Evolutionary conservation across 768 basidiomycete genomes (phyloP), one percentile per base, ranked within the genome.

Genomic region (Tricholoma sp.): DNA sequence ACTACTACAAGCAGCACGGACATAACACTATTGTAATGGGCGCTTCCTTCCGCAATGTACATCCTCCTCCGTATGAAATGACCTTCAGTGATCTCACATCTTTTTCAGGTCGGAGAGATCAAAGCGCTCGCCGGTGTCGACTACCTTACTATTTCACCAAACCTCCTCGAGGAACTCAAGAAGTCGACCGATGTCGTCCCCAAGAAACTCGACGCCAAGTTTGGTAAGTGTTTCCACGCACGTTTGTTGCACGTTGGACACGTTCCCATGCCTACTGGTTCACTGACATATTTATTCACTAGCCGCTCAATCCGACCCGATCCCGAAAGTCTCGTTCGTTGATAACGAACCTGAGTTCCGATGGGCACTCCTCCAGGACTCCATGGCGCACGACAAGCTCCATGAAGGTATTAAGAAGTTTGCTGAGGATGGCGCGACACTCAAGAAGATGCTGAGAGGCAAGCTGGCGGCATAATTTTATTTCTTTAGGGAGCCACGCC

Each of bases 21-120:
- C 98, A 99, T 84, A 92, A 94, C 68, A 99, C 97, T 65, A 98
- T 99, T 75, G 96, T 98, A 73, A 98, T 98, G 97, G 97, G 96
- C 70, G 97, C 97, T 58, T 96, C 94, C 31, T 98, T 99, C 94
- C 91, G 97, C 71, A 98, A 98, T 80, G 88, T 94, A 64, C 57
- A 89, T 77, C 3, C 16, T 34, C 14, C 3, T 9, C 3, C n/a
- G 4, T 11, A 37, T 50, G 6, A 5, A 46, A 21, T 31, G 64
- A 45, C 53, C 22, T 57, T 21, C 35, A 55, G 27, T 14, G 43
- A 50, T 16, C 56, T 55, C 52, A 63, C 52, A 51, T 50, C 54
- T 11, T 52, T 46, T 35, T 27, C 62, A 94, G 92, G 73, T 74
- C 56, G 91, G 91, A 66, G 97, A 98, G 79, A 97, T 98, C 78